A percentile compares a stretch with the other conserved stretches of the same genome.
Conservation (phyloP, 2,329 filamentous ascomycete genomes). For the Fusarium pseudograminearum region DNA sequence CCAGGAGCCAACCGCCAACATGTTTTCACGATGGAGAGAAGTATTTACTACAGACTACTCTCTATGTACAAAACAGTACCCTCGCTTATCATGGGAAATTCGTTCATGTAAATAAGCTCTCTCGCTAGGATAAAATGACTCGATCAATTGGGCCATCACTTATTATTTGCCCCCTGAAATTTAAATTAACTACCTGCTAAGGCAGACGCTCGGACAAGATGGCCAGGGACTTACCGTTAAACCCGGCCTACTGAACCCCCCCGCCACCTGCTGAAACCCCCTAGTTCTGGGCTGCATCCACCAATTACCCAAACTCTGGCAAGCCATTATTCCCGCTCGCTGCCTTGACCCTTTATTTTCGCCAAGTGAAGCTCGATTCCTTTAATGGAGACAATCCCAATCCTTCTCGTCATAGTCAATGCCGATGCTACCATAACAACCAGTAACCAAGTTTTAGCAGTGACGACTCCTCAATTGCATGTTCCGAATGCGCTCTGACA, state of each 20-base stretch:
- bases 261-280: background rate
- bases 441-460: background rate
- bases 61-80: background rate
- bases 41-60: too few species aligned
- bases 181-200: constrained; percentile 6
- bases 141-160: background rate
- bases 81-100: background rate
- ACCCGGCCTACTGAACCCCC: background rate
- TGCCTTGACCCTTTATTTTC: background rate
- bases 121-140: background rate
- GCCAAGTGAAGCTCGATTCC: background rate
- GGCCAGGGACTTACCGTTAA: background rate
- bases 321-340: background rate
- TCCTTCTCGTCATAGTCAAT: background rate
- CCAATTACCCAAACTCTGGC: background rate
- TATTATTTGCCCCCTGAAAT: constrained; percentile 30
- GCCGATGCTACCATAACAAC: background rate
- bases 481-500: constrained; percentile 53
- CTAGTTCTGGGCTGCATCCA: background rate
- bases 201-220: background rate
- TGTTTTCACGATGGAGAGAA: background rate
- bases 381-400: background rate
- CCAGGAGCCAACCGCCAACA: background rate
- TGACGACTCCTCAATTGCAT: constrained; percentile 27
- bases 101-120: background rate